Base-by-base conservation (phyloP, 2,329 filamentous ascomycete species). In the Ophiostoma triangulosporum region DNA sequence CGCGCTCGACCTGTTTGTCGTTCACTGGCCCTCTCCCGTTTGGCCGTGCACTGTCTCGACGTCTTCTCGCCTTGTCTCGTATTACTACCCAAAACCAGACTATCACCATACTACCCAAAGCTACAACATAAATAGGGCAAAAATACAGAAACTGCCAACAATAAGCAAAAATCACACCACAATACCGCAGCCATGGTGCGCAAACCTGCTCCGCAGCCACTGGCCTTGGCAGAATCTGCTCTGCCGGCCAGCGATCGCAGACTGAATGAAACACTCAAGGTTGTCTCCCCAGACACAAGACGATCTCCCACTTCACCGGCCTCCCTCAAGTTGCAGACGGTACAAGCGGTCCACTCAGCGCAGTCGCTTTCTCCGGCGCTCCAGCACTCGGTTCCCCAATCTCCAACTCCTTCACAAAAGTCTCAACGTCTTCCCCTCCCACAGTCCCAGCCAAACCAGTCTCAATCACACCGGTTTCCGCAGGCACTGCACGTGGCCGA, bases 161-260 rank as follows among this genome's bases (percentile, higher is more conserved):
- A 20, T 5, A 36, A 22, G 17, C 24, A 12, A 43, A 15, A 26
- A 31, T 9, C 15, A 27, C 36, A 26, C 15, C 22, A 24, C 11
- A 14, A 26, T 11, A 45, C 24, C 20, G 36, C 48, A 48, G 58
- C 56, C 59, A 80, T 80, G 76, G 75, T 71, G 68, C 77, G 76
- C 65, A 80, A 78, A 68, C 68, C 73, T 63, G 74, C 72, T 67
- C 77, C 76, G 60, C 73, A 78, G 70, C 76, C 77, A 67, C 72
- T 80, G 68, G 67, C 72, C 64, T 70, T 80, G 66, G 68, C 70
- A 62, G 70, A 70, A 54, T 57, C 62, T 58, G 60, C 66, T 59
- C 65, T 61, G 58, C 60, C 62, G 60, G 58, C 63, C 60, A 65
- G 66, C 59, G 62, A 65, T 56, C 63, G 64, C 58, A 63, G 62